Evolutionary conservation across 495 filamentous ascomycete genomes (phyloP), one percentile per base, ranked within the genome.

Genomic region (Podospora conica): DNA sequence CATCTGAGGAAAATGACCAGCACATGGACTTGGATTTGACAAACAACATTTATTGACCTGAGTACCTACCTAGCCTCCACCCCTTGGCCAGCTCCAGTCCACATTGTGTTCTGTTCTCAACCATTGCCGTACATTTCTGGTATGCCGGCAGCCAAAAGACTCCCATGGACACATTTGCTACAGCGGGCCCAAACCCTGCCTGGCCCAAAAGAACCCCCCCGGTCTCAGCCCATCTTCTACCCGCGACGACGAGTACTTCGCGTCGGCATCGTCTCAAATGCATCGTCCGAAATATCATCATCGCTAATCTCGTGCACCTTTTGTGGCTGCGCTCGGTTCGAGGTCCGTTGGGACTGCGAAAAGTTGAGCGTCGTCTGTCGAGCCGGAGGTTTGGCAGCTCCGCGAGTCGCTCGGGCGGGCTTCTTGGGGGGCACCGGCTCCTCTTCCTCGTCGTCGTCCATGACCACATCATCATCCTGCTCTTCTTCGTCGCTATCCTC

Each of bases 241-340:
- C 10, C 22, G 68, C 64, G 73, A 0, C 67, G 48, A 1, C 71
- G 68, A 18, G 66, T 66, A 20, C 58, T 71, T 63, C 77, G 72
- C 27, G 75, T 74, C 8, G 81, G 81, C 63, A 79, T 77, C 11
- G 77, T 71, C 75, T 95, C 91, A 78, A 96, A 95, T 1, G 90
- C 92, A 79, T 96, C 92, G 64, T 89, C 88, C 1, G 85, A 87
- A 6, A 92, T 91, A 65, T 90, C 90, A 70, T 92, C 91, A 67
- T 91, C 90, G 66, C 91, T 87, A 64, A 89, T 84, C 69, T 88
- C 82, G 72, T 76, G 76, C 11, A 81, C 76, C 57, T 80, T 82
- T 40, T 88, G 85, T 2, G 82, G 76, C 33, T 87, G 85, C 3
- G 82, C 18, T n/a, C 40, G 40, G 40, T n/a, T 48, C 15, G 40